These are phyloP conservation scores for Bruguiera gymnorhiza DNA, from an alignment of 345 rosid genomes.

Conservation along the genomic window DNA sequence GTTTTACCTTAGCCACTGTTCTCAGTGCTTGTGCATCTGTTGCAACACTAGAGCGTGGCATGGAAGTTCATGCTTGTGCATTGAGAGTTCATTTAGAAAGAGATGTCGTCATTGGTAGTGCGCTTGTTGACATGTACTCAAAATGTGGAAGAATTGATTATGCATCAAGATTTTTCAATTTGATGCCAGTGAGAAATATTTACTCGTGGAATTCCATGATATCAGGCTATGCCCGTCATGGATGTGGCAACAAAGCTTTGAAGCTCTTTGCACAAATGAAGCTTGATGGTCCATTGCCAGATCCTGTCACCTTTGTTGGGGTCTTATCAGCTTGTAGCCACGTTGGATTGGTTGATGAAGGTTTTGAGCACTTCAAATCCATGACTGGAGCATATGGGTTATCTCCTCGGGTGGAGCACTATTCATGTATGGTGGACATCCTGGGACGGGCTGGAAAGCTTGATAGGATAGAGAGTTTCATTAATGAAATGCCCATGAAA, in stretches of 20 bases:
- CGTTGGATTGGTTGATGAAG: conserved; percentile 75
- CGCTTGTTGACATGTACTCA: conserved; percentile 90
- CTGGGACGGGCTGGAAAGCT: conserved; percentile 87
- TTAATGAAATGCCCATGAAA: conserved; percentile 58
- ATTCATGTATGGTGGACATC: conserved; percentile 87
- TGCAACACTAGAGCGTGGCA: conserved; percentile 85
- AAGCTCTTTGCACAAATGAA: conserved; percentile 63
- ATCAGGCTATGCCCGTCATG: conserved; percentile 85
- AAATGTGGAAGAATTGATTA: conserved; percentile 91
- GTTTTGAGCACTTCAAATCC: conserved; percentile 62
- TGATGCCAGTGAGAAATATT: conserved; percentile 70
- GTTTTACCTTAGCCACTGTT: conserved; percentile 83
- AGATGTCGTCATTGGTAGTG: conserved; percentile 93
- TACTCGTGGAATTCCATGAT: conserved; percentile 98
- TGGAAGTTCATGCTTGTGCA: conserved; percentile 87
- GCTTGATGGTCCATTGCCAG: conserved; percentile 57
- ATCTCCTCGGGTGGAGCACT: conserved; percentile 71
- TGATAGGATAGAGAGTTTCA: conserved; percentile 63
- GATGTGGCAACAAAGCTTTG: conserved; percentile 68
- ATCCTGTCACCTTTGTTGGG: conserved; percentile 91
- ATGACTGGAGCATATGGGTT: conserved; percentile 58
- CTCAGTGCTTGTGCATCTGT: conserved; percentile 94
- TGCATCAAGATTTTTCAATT: conserved; percentile 65
- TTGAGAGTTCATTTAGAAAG: conserved; percentile 69
- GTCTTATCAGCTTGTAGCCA: conserved; percentile 93